Evolutionary conservation across 1,284 basidiomycete species (phyloP), one percentile per base, ranked within the genome.

Genomic region (Marasmius oreades): DNA sequence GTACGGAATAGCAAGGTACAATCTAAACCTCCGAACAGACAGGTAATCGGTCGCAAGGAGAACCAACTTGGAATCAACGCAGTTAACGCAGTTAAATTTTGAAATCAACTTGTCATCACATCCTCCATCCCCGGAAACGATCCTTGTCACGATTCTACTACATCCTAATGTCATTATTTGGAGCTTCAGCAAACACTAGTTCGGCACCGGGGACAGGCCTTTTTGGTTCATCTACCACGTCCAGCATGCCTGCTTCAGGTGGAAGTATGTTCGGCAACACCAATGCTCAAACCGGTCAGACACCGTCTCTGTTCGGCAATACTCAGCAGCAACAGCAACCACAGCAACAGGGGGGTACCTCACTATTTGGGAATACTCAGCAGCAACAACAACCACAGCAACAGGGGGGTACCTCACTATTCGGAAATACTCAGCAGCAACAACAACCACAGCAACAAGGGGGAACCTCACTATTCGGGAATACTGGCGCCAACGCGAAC

Each of bases 381-480:
- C 34, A 51, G 33, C 23, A 37, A 45, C 7, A 59, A 52, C 28
- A 45, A 24, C n/a, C n/a, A n/a, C n/a, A n/a, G n/a, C n/a, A n/a
- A n/a, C n/a, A n/a, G n/a, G n/a, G n/a, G n/a, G n/a, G n/a, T n/a
- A n/a, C n/a, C n/a, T 54, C 56, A 10, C 23, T 58, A 2, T 58
- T 58, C 37, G 56, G 56, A 10, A n/a, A n/a, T n/a, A n/a, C n/a
- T n/a, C 43, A 51, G 54, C 34, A 51, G 33, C 23, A 37, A 45
- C 7, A 59, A 52, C 28, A 47, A 26, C 24, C n/a, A 34, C 5
- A 50, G 39, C 39, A 46, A 20, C 51, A 51, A 5, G 31, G 50
- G 37, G 52, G 61, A 24, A 61, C 64, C 33, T 60, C 61, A 43
- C 34, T 69, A 36, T 67, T 70, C 53, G 70, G 69, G 14, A 64